These are phyloP conservation scores for Oropetium thomaeum DNA, from an alignment of 176 grass and related monocot genomes.

Conservation along the genomic window DNA sequence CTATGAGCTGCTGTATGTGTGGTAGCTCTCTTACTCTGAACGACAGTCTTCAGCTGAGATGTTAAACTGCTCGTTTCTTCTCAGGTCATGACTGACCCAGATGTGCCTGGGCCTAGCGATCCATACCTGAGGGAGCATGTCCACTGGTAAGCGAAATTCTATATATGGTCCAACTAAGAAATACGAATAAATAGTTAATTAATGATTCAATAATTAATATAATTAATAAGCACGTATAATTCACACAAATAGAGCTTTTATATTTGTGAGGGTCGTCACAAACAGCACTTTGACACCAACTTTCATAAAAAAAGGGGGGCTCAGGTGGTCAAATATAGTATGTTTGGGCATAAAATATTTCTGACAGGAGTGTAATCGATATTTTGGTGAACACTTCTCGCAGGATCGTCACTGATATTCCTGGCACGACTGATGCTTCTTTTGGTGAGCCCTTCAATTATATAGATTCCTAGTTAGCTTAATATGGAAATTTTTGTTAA, in stretches of 20 bases:
- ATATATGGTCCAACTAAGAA: neutral
- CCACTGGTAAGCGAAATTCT: constrained; percentile 55
- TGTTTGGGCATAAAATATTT: constrained; percentile 15
- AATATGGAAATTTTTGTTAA: neutral
- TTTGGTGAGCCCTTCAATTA: constrained; percentile 62
- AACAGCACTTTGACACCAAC: neutral
- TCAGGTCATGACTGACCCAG: constrained; percentile 94
- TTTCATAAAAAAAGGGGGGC: neutral
- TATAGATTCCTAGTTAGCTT: neutral
- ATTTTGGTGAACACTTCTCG: neutral
- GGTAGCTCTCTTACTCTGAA: neutral
- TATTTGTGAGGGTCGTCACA: no score
- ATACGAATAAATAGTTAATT: neutral
- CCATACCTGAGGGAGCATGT: constrained; percentile 88
- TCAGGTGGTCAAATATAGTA: neutral
- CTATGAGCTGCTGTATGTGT: neutral
- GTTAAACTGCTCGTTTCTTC: neutral
- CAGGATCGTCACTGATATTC: constrained; percentile 95
- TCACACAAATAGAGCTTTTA: no score
- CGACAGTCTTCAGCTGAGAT: constrained; percentile 2
- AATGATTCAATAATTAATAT: no score
- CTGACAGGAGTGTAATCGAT: constrained; percentile 18
- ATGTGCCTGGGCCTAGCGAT: constrained; percentile 94
- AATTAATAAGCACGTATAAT: no score
- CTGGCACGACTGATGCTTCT: constrained; percentile 81